Evolutionary conservation across 192 early-diverging fungal genomes (phyloP), one percentile per base, ranked within the genome.

Genomic region (Podila verticillata): DNA sequence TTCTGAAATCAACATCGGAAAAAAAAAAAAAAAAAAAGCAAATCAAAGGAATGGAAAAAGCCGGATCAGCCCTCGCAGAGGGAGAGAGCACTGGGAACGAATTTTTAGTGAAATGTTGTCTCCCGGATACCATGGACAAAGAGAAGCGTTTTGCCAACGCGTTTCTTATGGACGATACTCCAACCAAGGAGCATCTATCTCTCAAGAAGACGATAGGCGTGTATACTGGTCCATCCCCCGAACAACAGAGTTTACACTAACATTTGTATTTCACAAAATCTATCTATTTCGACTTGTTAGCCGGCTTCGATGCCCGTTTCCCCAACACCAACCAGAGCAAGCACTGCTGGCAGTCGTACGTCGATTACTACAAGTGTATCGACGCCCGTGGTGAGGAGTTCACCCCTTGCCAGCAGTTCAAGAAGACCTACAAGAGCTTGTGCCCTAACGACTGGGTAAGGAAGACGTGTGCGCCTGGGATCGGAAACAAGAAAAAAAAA

Each of bases 331-430:
- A 99, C 89, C 96, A 99, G 92, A 97, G 95, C 77, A 97, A 95
- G 91, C 93, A 95, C 92, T 99, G 98, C 92, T 97, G 96, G 96
- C 98, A 99, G 91, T 96, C 97, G 91, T 99, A 97, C 86, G 91
- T 92, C 65, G 98, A 99, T 86, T 97, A 95, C 84, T 87, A 87
- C 87, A 91, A 92, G 86, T 99, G 98, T 82, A 89, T 96, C 39
- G 87, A 89, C 58, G 94, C 93, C 73, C 96, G 96, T 91, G 98
- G 98, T 81, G 96, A 98, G 86, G 96, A 98, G 72, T 98, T 89
- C 79, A 86, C 91, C 48, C 94, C 95, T 32, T 99, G 98, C 92
- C 88, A 92, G 80, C 92, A 95, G 81, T 99, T 99, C 87, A 88
- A 87, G 82, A 87, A 81, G 73, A 89, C 93, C 44, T 99, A 91